Conservation (phyloP, 768 basidiomycete genomes). For the Sporobolomyces pararoseus region DNA sequence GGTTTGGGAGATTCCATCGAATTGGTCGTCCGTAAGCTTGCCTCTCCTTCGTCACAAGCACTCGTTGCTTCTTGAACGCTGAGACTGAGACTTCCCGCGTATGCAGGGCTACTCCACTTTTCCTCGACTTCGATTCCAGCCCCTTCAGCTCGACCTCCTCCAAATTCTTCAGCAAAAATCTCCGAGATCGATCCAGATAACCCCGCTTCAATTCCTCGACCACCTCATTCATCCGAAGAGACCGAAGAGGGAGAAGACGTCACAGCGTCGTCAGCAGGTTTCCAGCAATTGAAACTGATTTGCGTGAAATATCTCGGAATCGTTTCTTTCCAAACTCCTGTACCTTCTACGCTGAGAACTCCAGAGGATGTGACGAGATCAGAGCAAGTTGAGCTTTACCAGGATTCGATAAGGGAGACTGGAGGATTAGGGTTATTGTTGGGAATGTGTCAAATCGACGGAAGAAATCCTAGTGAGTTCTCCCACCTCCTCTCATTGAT, state of each 20-base stretch:
- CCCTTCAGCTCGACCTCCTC: background rate
- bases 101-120: constrained; percentile 15
- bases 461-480: constrained; percentile 34
- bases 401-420: constrained; percentile 6
- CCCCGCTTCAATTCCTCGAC: background rate
- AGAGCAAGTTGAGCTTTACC: background rate
- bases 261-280: background rate
- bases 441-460: constrained; percentile 37
- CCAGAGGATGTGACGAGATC: background rate
- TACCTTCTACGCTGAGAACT: background rate
- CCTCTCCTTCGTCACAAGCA: too few species aligned
- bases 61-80: too few species aligned
- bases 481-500: background rate
- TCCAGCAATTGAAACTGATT: constrained; percentile 28
- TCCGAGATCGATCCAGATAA: background rate
- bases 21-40: constrained; percentile 12
- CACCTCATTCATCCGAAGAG: too few species aligned
- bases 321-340: constrained; percentile 4
- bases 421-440: constrained; percentile 31
- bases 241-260: background rate
- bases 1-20: background rate
- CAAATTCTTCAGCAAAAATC: background rate
- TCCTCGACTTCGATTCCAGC: constrained; percentile 15
- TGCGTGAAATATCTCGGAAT: constrained; percentile 32
- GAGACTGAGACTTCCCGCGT: too few species aligned